Evolutionary conservation across 352 stramenopile species (phyloP).

Genomic region (Phytophthora megakarya): DNA sequence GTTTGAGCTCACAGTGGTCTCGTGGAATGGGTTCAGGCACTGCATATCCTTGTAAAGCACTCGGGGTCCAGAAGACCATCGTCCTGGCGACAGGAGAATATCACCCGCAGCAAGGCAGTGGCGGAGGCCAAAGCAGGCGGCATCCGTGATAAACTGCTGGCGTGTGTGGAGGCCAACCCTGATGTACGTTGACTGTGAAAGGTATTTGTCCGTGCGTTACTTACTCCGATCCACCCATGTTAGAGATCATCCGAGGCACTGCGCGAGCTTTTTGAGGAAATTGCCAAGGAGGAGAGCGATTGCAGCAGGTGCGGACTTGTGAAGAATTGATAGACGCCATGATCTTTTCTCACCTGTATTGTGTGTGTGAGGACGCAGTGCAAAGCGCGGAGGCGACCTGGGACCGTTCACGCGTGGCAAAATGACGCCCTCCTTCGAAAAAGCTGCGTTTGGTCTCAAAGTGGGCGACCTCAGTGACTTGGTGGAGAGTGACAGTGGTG

Average conservation of each 20-base stretch:
- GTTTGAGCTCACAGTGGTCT: no score
- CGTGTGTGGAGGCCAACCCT: conserved; percentile 65
- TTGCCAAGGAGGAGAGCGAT: conserved; percentile 88
- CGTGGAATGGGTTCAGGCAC: conserved; percentile 35
- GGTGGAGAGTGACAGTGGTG: conserved; percentile 95
- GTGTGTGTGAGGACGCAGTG: conserved; percentile 49
- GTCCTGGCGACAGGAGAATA: conserved; percentile 88
- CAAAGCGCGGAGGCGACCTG: conserved; percentile 91
- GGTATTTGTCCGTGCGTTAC: no score
- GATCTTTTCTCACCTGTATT: conserved; percentile 10
- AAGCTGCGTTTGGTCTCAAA: conserved; percentile 91
- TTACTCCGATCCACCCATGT: background rate
- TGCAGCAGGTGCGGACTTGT: conserved; percentile 73
- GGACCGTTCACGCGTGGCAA: conserved; percentile 89
- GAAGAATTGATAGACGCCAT: background rate
- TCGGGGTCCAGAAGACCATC: conserved; percentile 76
- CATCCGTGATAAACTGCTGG: conserved; percentile 83
- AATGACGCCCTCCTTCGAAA: conserved; percentile 94
- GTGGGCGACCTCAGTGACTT: conserved; percentile 94
- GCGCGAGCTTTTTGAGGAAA: conserved; percentile 81
- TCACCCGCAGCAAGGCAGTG: conserved; percentile 89
- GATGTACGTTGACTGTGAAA: conserved; percentile 41
- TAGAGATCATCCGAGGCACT: conserved; percentile 44
- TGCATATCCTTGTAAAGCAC: conserved; percentile 92
- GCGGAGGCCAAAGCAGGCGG: conserved; percentile 76